Conservation (phyloP, 169 alveolate species). For the Cardiosporidium cionae region DNA sequence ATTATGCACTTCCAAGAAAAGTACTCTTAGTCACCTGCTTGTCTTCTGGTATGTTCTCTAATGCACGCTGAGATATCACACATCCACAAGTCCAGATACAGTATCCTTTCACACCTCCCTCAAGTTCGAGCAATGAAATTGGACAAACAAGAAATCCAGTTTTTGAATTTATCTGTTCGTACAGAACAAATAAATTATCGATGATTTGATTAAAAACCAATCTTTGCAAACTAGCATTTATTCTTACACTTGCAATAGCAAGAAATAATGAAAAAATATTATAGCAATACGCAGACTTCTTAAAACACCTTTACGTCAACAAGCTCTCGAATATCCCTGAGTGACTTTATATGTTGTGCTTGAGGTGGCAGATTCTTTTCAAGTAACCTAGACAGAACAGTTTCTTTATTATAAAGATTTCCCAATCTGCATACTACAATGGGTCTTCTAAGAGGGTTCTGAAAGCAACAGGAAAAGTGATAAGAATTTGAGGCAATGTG, state of each 20-base stretch:
- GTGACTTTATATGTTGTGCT: constrained; percentile 49
- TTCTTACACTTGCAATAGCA: constrained; percentile 1
- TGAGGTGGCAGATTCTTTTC: constrained; percentile 46
- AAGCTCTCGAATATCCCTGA: constrained; percentile 53
- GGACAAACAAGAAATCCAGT: constrained; percentile 51
- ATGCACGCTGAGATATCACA: constrained; percentile 54
- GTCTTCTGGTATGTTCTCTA: neutral
- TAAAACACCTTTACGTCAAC: neutral
- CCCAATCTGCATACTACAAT: constrained; percentile 65
- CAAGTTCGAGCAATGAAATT: constrained; percentile 38
- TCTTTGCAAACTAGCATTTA: neutral
- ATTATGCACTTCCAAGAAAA: neutral
- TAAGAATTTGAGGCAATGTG: neutral
- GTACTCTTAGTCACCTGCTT: neutral
- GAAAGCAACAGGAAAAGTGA: neutral
- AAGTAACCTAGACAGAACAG: constrained; percentile 45
- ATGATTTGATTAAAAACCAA: too few species aligned
- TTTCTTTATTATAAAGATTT: constrained; percentile 62
- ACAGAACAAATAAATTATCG: neutral
- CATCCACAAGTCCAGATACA: constrained; percentile 37
- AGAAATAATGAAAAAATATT: neutral
- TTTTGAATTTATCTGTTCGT: constrained; percentile 36
- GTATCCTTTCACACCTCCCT: constrained; percentile 53
- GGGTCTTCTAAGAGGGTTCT: constrained; percentile 69
- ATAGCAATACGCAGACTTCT: neutral